phyloP scores from a whole-genome alignment of 1,284 basidiomycete species.

The Leccinum griseonigrum region DNA sequence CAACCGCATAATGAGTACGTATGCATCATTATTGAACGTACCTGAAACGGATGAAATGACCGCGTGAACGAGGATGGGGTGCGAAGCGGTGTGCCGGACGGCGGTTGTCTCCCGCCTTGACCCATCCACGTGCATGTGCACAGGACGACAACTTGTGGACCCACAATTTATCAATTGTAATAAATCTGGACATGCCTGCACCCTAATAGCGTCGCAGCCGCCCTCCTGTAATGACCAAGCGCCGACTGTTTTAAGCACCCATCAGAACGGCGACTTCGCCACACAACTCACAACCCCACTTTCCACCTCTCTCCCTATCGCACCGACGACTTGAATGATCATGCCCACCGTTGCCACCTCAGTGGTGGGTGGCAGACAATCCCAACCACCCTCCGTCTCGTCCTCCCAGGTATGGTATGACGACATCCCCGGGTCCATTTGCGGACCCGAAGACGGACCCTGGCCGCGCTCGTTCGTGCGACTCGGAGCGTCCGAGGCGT shows the following conservation, averaged over 20 bases:
- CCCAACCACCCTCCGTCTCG: conserved; percentile 24
- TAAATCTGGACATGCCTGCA: conserved; percentile 23
- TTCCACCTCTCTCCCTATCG: neutral
- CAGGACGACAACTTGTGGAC: conserved; percentile 13
- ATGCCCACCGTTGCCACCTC: conserved; percentile 16
- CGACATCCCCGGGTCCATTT: conserved; percentile 57
- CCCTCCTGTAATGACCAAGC: conserved; percentile 27
- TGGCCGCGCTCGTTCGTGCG: conserved; percentile 59
- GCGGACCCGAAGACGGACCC: conserved; percentile 56
- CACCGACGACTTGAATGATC: conserved; percentile 17
- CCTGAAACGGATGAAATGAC: conserved; percentile 23
- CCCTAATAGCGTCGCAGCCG: conserved; percentile 18
- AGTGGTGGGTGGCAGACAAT: conserved; percentile 17
- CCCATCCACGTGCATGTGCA: conserved; percentile 27
- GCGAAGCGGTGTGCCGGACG: conserved; percentile 12
- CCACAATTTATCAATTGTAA: conserved; percentile 20
- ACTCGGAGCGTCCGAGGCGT: conserved; percentile 46
- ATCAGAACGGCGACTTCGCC: conserved; percentile 5
- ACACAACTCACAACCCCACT: neutral
- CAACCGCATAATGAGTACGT: conserved; percentile 10
- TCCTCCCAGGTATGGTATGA: conserved; percentile 41
- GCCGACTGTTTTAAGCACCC: conserved; percentile 30
- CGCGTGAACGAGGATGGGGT: conserved; percentile 21
- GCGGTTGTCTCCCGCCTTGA: conserved; percentile 16
- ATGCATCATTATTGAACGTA: conserved; percentile 2